Evolutionary conservation across 164 flowering plant species (phyloP).

Genomic region (Umbellularia californica): DNA sequence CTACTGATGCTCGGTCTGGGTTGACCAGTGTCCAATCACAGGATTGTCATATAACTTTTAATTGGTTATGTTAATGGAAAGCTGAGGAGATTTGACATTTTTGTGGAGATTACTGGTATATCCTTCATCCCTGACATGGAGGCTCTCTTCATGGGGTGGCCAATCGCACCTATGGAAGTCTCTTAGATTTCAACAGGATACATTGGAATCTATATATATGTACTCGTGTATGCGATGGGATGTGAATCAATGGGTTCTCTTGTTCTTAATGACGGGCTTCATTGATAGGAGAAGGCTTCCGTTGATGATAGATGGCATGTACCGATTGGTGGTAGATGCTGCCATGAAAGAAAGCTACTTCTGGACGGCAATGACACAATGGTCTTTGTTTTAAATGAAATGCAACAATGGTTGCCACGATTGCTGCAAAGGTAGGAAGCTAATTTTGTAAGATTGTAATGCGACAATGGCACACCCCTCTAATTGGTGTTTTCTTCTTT

Average conservation of each 20-base stretch:
- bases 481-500: no score
- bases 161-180: slow-evolving; percentile 81
- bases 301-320: no score
- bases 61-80: slow-evolving; percentile 18
- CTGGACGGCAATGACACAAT: no score
- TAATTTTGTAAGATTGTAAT: no score
- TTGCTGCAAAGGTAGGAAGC: no score
- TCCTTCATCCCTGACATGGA: slow-evolving; percentile 90
- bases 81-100: slow-evolving; percentile 73
- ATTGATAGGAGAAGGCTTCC: neutral
- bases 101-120: slow-evolving; percentile 92
- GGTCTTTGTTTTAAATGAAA: no score
- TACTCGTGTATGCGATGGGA: slow-evolving; percentile 19
- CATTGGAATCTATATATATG: slow-evolving; percentile 32
- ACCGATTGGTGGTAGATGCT: no score
- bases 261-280: neutral
- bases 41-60: neutral
- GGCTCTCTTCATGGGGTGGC: slow-evolving; percentile 82
- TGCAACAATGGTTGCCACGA: no score
- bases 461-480: no score
- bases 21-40: slow-evolving; percentile 31
- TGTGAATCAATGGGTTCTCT: neutral
- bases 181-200: slow-evolving; percentile 69
- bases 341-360: no score
- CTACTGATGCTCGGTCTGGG: slow-evolving; percentile 75